Evolutionary conservation across 2,329 filamentous ascomycete genomes (phyloP).

Genomic region (Neophaeococcomyces aloes): DNA sequence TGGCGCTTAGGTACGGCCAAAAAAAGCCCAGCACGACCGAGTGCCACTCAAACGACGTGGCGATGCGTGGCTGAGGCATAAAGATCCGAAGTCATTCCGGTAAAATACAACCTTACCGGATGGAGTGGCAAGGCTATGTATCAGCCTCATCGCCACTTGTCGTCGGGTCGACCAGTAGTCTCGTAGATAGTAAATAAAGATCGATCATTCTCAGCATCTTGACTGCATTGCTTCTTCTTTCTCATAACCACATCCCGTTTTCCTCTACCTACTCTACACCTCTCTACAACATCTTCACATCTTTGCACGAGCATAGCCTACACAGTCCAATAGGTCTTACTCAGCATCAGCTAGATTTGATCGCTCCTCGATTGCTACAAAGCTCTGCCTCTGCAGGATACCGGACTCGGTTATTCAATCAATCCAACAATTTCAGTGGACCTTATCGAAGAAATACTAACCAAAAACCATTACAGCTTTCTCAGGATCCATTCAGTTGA

Average conservation of each 20-base stretch:
- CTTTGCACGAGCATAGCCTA: slow-evolving; percentile 25
- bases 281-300: slow-evolving; percentile 11
- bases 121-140: too few relatives aligned
- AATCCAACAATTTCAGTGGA: slow-evolving; percentile 25
- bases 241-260: slow-evolving; percentile 19
- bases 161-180: slow-evolving; percentile 3
- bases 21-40: too few relatives aligned
- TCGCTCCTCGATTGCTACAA: slow-evolving; percentile 27
- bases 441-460: slow-evolving; percentile 25
- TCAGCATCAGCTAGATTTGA: slow-evolving; percentile 22
- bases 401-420: slow-evolving; percentile 26
- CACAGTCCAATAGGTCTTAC: slow-evolving; percentile 29
- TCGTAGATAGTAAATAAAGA: not conserved
- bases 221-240: not conserved
- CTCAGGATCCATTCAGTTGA: slow-evolving; percentile 32
- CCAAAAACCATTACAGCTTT: slow-evolving; percentile 20
- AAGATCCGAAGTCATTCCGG: too few relatives aligned
- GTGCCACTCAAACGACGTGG: too few relatives aligned
- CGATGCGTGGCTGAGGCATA: too few relatives aligned
- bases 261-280: slow-evolving; percentile 27
- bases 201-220: not conserved
- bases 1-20: too few relatives aligned
- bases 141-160: too few relatives aligned
- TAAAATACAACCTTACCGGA: too few relatives aligned
- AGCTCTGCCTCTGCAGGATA: slow-evolving; percentile 21